phyloP scores from a whole-genome alignment of 2,329 filamentous ascomycete species.

The Dendrostoma leiphaemia region DNA sequence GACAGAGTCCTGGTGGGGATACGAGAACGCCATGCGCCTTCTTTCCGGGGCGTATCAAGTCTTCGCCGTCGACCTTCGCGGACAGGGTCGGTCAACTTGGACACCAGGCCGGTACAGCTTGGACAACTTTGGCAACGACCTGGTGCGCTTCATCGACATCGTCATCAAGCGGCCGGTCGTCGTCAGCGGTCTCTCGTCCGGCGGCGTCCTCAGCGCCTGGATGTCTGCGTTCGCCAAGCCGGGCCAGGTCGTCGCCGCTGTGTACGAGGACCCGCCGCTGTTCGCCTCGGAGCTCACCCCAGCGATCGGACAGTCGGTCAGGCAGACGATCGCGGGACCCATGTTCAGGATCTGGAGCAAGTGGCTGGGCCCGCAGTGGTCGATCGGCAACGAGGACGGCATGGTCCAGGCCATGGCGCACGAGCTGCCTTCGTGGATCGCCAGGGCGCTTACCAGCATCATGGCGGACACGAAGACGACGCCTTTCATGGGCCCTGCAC shows the following conservation, averaged over 20 bases:
- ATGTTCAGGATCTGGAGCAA: slow-evolving; percentile 19
- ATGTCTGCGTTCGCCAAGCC: slow-evolving; percentile 20
- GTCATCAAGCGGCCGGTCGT: slow-evolving; percentile 19
- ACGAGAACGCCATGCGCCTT: slow-evolving; percentile 18
- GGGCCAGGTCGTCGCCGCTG: slow-evolving; percentile 16
- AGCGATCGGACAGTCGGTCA: slow-evolving; percentile 16
- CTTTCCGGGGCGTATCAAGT: slow-evolving; percentile 19
- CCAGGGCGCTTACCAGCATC: slow-evolving; percentile 10
- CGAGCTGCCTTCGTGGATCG: slow-evolving; percentile 18
- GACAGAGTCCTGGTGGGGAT: slow-evolving; percentile 21
- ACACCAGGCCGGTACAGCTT: slow-evolving; percentile 21
- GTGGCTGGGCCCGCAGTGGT: slow-evolving; percentile 22
- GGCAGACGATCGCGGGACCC: slow-evolving; percentile 16
- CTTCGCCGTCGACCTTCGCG: slow-evolving; percentile 21
- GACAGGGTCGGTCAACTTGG: slow-evolving; percentile 21
- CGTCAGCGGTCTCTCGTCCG: slow-evolving; percentile 19
- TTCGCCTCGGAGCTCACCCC: slow-evolving; percentile 18
- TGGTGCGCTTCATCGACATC: slow-evolving; percentile 19
- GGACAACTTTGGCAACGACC: slow-evolving; percentile 20
- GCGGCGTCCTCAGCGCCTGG: slow-evolving; percentile 20
- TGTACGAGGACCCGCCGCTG: slow-evolving; percentile 21
- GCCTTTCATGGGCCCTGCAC: slow-evolving; percentile 11
- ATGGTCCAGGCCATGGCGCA: slow-evolving; percentile 18
- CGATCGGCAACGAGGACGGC: slow-evolving; percentile 16
- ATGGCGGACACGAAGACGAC: slow-evolving; percentile 13